Evolutionary conservation across 345 rosid species (phyloP), one percentile per base, ranked within the genome.

Genomic region (Lepidium aucheri): DNA sequence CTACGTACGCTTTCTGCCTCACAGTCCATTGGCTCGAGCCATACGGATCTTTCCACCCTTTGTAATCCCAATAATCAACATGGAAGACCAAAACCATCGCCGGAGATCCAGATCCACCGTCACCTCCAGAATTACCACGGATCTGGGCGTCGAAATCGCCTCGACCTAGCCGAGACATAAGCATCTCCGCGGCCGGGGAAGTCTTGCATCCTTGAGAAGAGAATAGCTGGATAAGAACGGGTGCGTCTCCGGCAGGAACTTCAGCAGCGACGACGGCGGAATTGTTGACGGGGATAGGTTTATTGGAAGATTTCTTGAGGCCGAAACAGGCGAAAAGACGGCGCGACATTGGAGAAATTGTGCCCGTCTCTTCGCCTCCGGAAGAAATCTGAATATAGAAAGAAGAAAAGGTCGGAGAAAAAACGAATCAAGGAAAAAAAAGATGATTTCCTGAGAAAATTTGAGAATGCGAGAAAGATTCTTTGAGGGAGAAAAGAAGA

Each of bases 41-140:
- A n/a, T 66, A 92, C 22, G 97, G 98, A 55, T 92, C 98, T 53
- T 87, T 92, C 98, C 98, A 93, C 6, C 98, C 98, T 75, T 74
- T 81, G 55, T 89, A 86, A 51, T 93, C 98, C 97, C 98, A 93
- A 45, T 87, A 89, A 56, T 89, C 98, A 0, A 89, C 97, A 42
- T 92, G 97, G 67, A 81, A 86, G 3, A 80, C 91, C 70, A 92
- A 53, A 67, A 87, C 77, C 41, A 87, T 56, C 63, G 83, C 86
- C 15, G 93, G 91, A 66, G 77, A 52, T 9, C 49, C 24, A 41
- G 72, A 52, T 66, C 56, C 51, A 53, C 40, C 66, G 0, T 57
- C 52, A 40, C 40, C 76, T 3, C 56, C 32, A 5, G 32, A 28
- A 1, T 28, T 28, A 3, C 32, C 69, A 4, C 60, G 70, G 41